Conservation (phyloP, 805 yeast species). For the Dipodascus albidus region DNA sequence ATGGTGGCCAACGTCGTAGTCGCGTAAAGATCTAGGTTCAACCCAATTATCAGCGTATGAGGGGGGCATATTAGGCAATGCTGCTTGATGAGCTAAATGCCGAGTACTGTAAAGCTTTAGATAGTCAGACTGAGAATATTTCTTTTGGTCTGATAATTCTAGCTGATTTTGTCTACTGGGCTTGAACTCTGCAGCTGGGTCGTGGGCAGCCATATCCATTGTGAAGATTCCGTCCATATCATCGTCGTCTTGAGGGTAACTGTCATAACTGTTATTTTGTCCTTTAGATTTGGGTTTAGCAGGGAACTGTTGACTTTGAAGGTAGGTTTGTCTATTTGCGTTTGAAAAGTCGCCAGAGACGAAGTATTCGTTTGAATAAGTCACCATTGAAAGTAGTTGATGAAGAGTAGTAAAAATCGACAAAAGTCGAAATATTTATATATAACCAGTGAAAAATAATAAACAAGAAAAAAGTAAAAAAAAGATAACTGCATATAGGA, state of each 20-base stretch:
- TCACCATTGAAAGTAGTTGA: neutral
- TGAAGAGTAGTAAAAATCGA: neutral
- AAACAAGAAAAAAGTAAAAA: too few species aligned
- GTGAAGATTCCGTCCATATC: neutral
- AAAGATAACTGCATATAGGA: neutral
- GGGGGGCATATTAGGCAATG: too few species aligned
- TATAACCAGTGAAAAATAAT: too few species aligned
- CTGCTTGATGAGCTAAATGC: neutral
- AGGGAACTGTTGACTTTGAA: neutral
- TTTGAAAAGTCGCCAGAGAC: neutral
- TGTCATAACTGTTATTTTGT: neutral
- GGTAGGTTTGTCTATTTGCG: neutral
- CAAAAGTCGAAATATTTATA: neutral
- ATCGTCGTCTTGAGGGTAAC: neutral
- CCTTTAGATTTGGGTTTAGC: neutral
- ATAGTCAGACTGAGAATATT: neutral
- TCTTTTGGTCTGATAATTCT: neutral
- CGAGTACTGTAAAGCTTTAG: neutral
- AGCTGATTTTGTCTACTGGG: neutral
- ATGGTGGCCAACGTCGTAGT: too few species aligned
- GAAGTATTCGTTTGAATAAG: neutral
- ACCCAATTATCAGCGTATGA: neutral
- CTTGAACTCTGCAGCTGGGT: neutral
- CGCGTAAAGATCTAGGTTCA: too few species aligned
- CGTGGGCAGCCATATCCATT: neutral